Percentiles rank a stretch among this genome's conserved stretches.
Evolutionary conservation across 2,329 filamentous ascomycete species (phyloP).

Genomic region (Aspergillus pseudotamarii): DNA sequence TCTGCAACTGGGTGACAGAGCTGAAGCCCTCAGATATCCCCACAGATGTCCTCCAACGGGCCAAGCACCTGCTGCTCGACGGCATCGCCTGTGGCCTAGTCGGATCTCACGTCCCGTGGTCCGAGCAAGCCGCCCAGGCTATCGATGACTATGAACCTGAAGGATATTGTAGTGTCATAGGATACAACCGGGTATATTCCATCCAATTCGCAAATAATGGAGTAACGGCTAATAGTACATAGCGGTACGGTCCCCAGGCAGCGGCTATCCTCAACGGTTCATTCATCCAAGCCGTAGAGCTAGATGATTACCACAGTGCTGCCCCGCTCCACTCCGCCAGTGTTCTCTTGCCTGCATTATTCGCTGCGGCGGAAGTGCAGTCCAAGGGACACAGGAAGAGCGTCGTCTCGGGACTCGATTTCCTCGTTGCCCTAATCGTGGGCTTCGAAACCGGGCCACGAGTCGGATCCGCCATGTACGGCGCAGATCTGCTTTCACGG

Average conservation of each 20-base stretch:
- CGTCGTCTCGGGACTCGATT: conserved; percentile 27
- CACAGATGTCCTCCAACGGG: conserved; percentile 16
- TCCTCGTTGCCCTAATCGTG: conserved; percentile 42
- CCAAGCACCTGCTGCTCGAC: conserved; percentile 50
- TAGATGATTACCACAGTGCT: conserved; percentile 48
- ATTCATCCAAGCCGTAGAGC: conserved; percentile 49
- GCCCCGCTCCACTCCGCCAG: conserved; percentile 46
- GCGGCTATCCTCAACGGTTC: conserved; percentile 48
- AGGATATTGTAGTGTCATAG: conserved; percentile 26
- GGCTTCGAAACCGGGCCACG: conserved; percentile 47
- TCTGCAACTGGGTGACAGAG: neutral
- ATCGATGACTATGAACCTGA: conserved; percentile 35
- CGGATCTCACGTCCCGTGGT: conserved; percentile 46
- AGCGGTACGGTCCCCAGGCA: conserved; percentile 32
- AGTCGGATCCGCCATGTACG: conserved; percentile 42
- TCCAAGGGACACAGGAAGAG: neutral
- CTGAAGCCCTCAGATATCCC: neutral
- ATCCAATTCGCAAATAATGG: neutral
- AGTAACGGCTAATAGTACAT: neutral
- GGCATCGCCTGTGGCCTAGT: conserved; percentile 46
- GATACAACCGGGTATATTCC: conserved; percentile 15
- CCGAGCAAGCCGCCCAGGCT: conserved; percentile 38
- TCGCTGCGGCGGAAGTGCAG: conserved; percentile 33
- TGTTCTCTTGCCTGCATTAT: conserved; percentile 44
- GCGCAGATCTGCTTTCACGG: conserved; percentile 39